Conservation (phyloP, 352 stramenopile genomes). For the Pythium grandisporangium region DNA sequence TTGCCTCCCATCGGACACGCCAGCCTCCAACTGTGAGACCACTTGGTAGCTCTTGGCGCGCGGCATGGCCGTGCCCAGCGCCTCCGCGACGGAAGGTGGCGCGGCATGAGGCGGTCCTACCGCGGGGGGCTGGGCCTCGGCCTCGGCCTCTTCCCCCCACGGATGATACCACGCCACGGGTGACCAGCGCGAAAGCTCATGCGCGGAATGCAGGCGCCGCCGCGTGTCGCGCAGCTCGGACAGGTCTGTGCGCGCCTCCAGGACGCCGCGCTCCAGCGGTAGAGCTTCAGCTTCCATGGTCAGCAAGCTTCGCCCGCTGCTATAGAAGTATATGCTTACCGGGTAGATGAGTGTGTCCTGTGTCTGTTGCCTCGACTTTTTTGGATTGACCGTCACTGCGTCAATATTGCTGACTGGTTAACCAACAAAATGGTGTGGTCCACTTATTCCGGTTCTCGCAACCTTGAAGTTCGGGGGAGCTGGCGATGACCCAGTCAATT, state of each 20-base stretch:
- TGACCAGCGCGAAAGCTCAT: no score
- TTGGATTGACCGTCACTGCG: no score
- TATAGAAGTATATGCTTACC: background rate
- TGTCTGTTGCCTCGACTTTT: background rate
- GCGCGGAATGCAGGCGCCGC: no score
- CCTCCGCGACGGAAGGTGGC: slow-evolving; percentile 11
- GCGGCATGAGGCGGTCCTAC: slow-evolving; percentile 12
- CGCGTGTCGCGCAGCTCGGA: no score
- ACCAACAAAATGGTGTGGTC: no score
- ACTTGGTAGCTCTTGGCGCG: slow-evolving; percentile 56
- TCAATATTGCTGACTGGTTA: no score
- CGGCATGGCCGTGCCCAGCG: slow-evolving; percentile 21
- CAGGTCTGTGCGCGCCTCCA: slow-evolving; percentile 27
- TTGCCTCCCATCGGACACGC: background rate
- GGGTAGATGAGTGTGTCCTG: background rate
- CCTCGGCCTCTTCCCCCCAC: no score
- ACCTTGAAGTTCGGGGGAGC: no score
- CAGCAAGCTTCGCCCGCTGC: background rate
- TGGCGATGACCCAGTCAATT: no score
- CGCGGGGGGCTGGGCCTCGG: background rate
- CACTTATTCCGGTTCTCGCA: no score
- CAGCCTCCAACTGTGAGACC: background rate
- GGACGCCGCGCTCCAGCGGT: slow-evolving; percentile 19
- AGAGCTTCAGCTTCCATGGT: slow-evolving; percentile 15
- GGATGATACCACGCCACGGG: no score